Conservation (phyloP, 1,284 basidiomycete species). For the Rhodofomes roseus region DNA sequence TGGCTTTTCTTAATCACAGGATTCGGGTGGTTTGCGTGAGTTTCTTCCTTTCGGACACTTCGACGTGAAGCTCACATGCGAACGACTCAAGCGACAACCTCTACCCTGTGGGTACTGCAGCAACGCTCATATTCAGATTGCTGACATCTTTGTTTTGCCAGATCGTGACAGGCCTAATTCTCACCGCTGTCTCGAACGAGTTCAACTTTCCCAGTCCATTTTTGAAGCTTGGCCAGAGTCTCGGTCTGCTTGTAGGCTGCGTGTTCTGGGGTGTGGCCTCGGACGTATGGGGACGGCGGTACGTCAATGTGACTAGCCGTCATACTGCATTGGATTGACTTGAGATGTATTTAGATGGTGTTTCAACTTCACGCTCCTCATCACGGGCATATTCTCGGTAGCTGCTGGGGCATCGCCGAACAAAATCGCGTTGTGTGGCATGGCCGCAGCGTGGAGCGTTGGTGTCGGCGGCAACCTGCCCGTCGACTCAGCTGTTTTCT, state of each 20-base stretch:
- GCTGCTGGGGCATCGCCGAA: slow-evolving; percentile 57
- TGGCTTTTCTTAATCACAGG: slow-evolving; percentile 53
- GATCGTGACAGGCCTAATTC: slow-evolving; percentile 44
- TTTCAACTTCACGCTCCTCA: slow-evolving; percentile 73
- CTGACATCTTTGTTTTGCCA: not conserved
- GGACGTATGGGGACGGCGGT: slow-evolving; percentile 58
- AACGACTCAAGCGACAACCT: not conserved
- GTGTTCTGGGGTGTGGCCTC: slow-evolving; percentile 58
- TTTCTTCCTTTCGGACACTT: slow-evolving; percentile 5
- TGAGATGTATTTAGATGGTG: slow-evolving; percentile 35
- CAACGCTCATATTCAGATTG: not conserved
- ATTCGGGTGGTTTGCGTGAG: slow-evolving; percentile 70
- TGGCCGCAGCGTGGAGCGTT: slow-evolving; percentile 54
- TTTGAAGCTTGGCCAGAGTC: slow-evolving; percentile 50
- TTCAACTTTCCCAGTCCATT: slow-evolving; percentile 50
- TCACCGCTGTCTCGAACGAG: slow-evolving; percentile 50
- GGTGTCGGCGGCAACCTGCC: slow-evolving; percentile 74
- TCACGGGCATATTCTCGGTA: slow-evolving; percentile 65
- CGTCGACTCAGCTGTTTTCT: slow-evolving; percentile 76
- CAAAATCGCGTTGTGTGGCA: slow-evolving; percentile 45
- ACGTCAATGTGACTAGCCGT: not conserved
- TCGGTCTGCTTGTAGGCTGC: slow-evolving; percentile 65
- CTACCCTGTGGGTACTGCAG: not conserved
- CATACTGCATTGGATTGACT: not conserved
- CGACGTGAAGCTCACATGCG: not conserved